Conservation (phyloP, 2,329 filamentous ascomycete species). For the Xylaria sp. region DNA sequence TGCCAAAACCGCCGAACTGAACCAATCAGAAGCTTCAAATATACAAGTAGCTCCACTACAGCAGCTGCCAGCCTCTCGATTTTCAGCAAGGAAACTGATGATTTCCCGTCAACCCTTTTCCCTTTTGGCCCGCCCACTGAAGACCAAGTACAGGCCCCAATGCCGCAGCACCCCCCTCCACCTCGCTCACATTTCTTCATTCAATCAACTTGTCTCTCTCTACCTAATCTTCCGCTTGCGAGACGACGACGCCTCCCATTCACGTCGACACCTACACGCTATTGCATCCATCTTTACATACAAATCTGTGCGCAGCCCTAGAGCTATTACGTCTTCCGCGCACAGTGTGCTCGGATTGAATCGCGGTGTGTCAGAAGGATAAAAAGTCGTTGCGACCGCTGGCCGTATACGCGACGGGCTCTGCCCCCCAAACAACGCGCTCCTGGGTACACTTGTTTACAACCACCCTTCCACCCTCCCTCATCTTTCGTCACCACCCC, state of each 20-base stretch:
- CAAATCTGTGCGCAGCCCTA: constrained; percentile 6
- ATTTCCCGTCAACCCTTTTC: constrained; percentile 14
- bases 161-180: constrained; percentile 22
- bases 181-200: constrained; percentile 27
- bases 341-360: constrained; percentile 21
- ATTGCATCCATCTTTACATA: constrained; percentile 4
- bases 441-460: constrained; percentile 33
- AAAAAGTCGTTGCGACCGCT: constrained; percentile 20
- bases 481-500: constrained; percentile 9
- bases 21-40: constrained; percentile 13
- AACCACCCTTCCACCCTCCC: constrained; percentile 22
- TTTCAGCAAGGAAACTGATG: constrained; percentile 21
- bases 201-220: constrained; percentile 18
- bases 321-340: constrained; percentile 1
- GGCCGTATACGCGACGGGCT: constrained; percentile 27
- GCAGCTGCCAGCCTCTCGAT: constrained; percentile 28
- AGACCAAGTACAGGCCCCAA: constrained; percentile 16
- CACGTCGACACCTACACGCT: constrained; percentile 16
- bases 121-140: constrained; percentile 17
- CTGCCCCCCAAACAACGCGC: constrained; percentile 35
- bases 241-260: constrained; percentile 18
- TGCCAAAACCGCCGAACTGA: background rate
- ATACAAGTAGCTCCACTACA: constrained; percentile 3
- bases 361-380: constrained; percentile 12
- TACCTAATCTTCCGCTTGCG: constrained; percentile 7